phyloP scores from a whole-genome alignment of 2,329 filamentous ascomycete genomes.

The Fusarium sp. region DNA sequence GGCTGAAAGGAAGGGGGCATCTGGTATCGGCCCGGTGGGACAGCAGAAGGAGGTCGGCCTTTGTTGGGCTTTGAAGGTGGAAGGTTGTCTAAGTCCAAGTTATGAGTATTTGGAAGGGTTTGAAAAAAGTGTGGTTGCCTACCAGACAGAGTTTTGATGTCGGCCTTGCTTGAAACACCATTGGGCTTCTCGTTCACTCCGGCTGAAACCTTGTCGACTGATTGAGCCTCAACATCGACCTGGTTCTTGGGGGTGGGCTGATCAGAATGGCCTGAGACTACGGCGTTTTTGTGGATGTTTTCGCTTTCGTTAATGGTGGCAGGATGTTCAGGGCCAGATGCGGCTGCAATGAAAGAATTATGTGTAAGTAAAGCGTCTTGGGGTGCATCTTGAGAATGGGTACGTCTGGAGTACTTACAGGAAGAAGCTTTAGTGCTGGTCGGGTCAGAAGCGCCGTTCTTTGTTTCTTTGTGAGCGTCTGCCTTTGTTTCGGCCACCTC shows the following conservation, averaged over 20 bases:
- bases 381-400: not conserved
- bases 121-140: slow-evolving; percentile 7
- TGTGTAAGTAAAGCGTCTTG: slow-evolving; percentile 20
- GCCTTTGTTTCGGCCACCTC: slow-evolving; percentile 18
- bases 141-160: slow-evolving; percentile 31
- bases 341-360: slow-evolving; percentile 8
- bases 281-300: slow-evolving; percentile 19
- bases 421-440: slow-evolving; percentile 25
- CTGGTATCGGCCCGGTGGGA: slow-evolving; percentile 52
- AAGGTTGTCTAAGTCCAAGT: slow-evolving; percentile 22
- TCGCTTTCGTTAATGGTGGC: slow-evolving; percentile 23
- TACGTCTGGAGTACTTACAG: slow-evolving; percentile 34
- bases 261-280: slow-evolving; percentile 31
- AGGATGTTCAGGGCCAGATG: slow-evolving; percentile 29
- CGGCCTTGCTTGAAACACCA: slow-evolving; percentile 20
- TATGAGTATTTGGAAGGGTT: slow-evolving; percentile 7
- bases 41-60: slow-evolving; percentile 44
- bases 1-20: slow-evolving; percentile 57
- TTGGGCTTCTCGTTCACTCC: slow-evolving; percentile 25
- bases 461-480: slow-evolving; percentile 19
- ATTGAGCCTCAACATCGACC: slow-evolving; percentile 10
- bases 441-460: slow-evolving; percentile 4
- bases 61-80: slow-evolving; percentile 28
- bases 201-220: slow-evolving; percentile 3
- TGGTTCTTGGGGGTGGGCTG: slow-evolving; percentile 37